Percentiles rank a stretch among this genome's conserved stretches.
Evolutionary conservation across 140 eudicot genomes (phyloP).

Genomic region (Erigeron philadelphicus): DNA sequence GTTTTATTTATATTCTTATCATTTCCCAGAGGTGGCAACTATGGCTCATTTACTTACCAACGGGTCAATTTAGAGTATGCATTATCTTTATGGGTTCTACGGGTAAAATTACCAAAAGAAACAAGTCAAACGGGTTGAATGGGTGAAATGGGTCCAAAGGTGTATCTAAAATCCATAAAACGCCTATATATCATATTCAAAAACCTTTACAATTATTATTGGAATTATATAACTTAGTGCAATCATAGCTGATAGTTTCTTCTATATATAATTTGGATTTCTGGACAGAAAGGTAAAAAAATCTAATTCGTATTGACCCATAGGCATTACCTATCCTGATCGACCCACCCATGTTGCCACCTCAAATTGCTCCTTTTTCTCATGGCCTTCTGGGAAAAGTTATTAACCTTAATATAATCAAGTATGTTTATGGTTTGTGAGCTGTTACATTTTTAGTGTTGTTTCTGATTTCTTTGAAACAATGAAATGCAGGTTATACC

Average conservation of each 20-base stretch:
- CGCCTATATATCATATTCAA: neutral
- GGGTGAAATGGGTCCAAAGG: too few species aligned
- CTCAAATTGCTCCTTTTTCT: neutral
- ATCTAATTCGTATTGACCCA: too few species aligned
- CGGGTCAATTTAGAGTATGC: neutral
- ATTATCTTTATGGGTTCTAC: too few species aligned
- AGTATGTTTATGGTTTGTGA: conserved; percentile 1
- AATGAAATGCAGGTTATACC: conserved; percentile 33
- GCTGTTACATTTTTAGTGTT: neutral
- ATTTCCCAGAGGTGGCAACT: neutral
- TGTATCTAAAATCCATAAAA: neutral
- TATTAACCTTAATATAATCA: neutral
- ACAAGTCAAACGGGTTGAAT: neutral
- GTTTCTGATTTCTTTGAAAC: conserved; percentile 1
- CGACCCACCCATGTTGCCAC: neutral
- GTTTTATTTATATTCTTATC: neutral
- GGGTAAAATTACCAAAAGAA: too few species aligned
- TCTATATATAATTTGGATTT: too few species aligned
- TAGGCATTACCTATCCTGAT: neutral
- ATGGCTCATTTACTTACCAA: neutral
- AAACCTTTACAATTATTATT: neutral
- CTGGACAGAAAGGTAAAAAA: too few species aligned
- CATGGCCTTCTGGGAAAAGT: neutral
- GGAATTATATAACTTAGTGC: too few species aligned
- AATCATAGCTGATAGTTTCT: too few species aligned